phyloP scores from a whole-genome alignment of 768 basidiomycete species.

The Suillus americanus region DNA sequence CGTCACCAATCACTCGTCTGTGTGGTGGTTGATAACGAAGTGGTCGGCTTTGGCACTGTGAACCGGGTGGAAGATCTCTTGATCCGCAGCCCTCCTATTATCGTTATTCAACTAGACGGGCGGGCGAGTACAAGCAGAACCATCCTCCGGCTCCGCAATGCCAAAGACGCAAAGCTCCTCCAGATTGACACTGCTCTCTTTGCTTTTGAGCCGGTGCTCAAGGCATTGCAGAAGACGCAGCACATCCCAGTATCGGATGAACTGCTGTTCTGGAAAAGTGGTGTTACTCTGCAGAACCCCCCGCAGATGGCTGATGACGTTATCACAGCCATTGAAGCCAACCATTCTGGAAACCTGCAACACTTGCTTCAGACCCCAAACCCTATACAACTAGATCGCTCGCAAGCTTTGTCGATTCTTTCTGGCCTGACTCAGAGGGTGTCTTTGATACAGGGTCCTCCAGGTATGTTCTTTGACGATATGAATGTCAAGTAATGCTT shows the following conservation, averaged over 20 bases:
- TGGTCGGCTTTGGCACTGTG: conserved; percentile 52
- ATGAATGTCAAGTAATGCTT: neutral
- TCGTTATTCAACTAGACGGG: conserved; percentile 52
- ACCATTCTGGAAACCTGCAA: conserved; percentile 40
- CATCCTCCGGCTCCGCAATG: conserved; percentile 37
- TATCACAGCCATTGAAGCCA: conserved; percentile 24
- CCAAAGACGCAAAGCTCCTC: conserved; percentile 39
- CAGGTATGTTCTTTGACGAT: conserved; percentile 41
- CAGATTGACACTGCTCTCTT: conserved; percentile 61
- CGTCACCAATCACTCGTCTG: conserved; percentile 52
- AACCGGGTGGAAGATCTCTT: conserved; percentile 52
- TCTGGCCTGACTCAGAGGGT: conserved; percentile 51
- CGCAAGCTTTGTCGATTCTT: conserved; percentile 43
- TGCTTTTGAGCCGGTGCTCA: conserved; percentile 55
- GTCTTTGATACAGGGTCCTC: conserved; percentile 63
- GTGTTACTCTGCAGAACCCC: conserved; percentile 3
- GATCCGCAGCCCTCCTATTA: conserved; percentile 39
- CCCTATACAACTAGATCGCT: conserved; percentile 44
- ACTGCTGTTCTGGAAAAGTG: conserved; percentile 48
- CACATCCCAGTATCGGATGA: conserved; percentile 45
- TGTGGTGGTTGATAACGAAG: conserved; percentile 43
- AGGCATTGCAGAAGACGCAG: conserved; percentile 45
- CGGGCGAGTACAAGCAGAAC: conserved; percentile 34
- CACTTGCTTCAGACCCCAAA: conserved; percentile 33
- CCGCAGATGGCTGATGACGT: conserved; percentile 7